These are phyloP conservation scores for Hippophae tibetana DNA, from an alignment of 306 rosid genomes.

Conservation along the genomic window DNA sequence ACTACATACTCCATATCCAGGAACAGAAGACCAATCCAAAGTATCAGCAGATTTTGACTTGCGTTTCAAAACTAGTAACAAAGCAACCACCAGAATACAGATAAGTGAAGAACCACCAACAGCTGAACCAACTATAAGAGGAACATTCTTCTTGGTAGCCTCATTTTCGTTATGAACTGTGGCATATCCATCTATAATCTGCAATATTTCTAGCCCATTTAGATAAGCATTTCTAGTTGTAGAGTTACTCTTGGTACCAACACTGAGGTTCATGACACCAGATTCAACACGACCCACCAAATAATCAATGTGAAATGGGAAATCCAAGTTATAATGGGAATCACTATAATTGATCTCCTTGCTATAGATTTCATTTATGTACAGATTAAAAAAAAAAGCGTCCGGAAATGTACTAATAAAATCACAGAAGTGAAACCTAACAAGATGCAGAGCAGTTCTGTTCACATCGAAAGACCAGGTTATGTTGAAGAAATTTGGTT, in stretches of 20 bases:
- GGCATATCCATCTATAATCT: constrained; percentile 9
- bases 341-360: rapidly evolving
- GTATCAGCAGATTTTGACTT: constrained; percentile 15
- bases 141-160: neutral
- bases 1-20: constrained; percentile 31
- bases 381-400: neutral
- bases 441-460: constrained; percentile 10
- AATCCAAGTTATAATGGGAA: rapidly evolving
- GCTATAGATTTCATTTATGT: constrained; percentile 7
- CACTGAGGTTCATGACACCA: constrained; percentile 18
- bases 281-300: constrained; percentile 17
- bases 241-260: neutral
- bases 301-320: constrained; percentile 20
- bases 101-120: constrained; percentile 25
- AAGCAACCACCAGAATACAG: constrained; percentile 10
- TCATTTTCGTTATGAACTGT: neutral
- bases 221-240: constrained; percentile 9
- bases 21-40: constrained; percentile 30
- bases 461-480: constrained; percentile 24
- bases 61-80: constrained; percentile 14
- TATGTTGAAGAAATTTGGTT: neutral
- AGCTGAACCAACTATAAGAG: constrained; percentile 17
- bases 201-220: constrained; percentile 41
- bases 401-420: rapidly evolving
- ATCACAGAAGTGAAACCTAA: constrained; percentile 38